Conservation (phyloP, 345 rosid species). For the Acer campestre region DNA sequence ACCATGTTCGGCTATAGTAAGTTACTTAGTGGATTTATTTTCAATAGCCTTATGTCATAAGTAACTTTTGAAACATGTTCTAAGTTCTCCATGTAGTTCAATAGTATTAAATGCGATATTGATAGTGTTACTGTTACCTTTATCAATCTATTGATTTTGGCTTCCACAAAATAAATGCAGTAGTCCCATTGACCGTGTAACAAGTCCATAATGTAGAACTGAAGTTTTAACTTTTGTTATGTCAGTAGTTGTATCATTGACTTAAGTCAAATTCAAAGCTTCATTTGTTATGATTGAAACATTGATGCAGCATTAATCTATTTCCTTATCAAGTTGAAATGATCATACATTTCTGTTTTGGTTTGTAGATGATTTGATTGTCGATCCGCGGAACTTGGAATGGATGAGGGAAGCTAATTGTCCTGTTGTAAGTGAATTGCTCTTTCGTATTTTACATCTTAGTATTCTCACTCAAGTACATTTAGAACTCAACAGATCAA, state of each 20-base stretch:
- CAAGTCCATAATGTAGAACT: background rate
- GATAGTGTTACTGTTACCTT: background rate
- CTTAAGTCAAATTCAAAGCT: constrained; percentile 8
- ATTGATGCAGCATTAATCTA: background rate
- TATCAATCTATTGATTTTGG: background rate
- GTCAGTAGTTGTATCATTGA: background rate
- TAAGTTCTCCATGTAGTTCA: background rate
- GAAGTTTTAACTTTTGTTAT: background rate
- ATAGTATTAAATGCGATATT: background rate
- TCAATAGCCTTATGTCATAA: background rate
- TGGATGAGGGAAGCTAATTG: constrained; percentile 97
- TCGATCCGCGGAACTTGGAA: constrained; percentile 93
- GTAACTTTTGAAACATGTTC: background rate
- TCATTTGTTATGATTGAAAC: background rate
- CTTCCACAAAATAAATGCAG: background rate
- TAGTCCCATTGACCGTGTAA: background rate
- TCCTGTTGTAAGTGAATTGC: constrained; percentile 75
- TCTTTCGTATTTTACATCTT: constrained; percentile 2
- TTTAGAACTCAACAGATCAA: background rate
- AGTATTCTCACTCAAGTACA: background rate
- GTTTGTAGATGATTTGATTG: constrained; percentile 82
- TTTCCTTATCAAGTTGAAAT: constrained; percentile 20
- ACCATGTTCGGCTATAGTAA: constrained; percentile 99
- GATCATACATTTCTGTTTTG: constrained; percentile 26
- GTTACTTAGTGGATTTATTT: constrained; percentile 25